Evolutionary conservation across 2,329 filamentous ascomycete species (phyloP), one percentile per base, ranked within the genome.

Genomic region (Hymenoscyphus repandus): DNA sequence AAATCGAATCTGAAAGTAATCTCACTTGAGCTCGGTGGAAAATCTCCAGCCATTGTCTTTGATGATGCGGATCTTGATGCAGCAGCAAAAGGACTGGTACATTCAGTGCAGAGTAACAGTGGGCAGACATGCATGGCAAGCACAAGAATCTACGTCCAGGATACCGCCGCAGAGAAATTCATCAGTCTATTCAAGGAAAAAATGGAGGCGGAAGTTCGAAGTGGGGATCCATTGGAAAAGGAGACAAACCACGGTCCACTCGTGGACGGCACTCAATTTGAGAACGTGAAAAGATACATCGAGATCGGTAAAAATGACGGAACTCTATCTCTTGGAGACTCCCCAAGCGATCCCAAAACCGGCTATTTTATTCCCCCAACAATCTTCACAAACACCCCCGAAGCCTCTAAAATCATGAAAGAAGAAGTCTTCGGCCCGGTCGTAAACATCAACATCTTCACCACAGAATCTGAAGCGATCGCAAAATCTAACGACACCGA

Each of bases 381-480:
- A 4, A 72, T 78, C 52, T 77, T 78, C 58, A 70, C 69, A 4
- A 64, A 76, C 53, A 74, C 77, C n/a, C 74, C 73, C 49, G 70
- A 74, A 41, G 56, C 68, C 51, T 74, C 76, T 69, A 71, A 45
- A 10, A 60, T 70, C 45, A 64, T 61, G 63, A 77, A 83, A 68
- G 81, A 86, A 66, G 83, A 87, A 68, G 85, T 86, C 68, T 87
- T 87, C 66, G 83, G 83, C 50, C 83, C 83, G 36, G 82, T 87
- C 53, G 83, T 80, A 72, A 73, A 78, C 57, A 80, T 87, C 65
- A 74, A 78, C 68, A 85, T 84, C 68, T 86, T 87, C 74, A 79
- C 79, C 70, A 78, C 73, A 63, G 78, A 82, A 69, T 82, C 79
- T 33, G 83, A 87, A 43, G 80, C 74, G 54, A 77, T 86, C 68